Percentiles rank a stretch among this genome's conserved stretches.
Evolutionary conservation across 1,284 basidiomycete genomes (phyloP).

Genomic region (Athelia sp.): DNA sequence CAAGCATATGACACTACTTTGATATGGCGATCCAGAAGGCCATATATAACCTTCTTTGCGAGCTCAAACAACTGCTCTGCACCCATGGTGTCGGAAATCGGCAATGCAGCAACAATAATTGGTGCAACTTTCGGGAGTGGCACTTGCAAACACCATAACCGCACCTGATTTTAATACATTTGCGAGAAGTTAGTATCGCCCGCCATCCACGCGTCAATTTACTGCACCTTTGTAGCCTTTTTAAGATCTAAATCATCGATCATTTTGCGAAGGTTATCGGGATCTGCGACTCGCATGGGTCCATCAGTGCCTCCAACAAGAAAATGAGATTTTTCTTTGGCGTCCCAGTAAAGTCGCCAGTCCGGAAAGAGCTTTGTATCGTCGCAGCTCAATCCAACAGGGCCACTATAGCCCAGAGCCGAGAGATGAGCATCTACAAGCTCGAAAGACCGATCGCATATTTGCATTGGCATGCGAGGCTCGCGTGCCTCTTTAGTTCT

Average conservation of each 20-base stretch:
- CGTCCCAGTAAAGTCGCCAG: constrained; percentile 3
- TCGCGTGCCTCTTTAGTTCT: constrained; percentile 2
- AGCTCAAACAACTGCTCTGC: constrained; percentile 8
- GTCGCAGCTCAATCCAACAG: constrained; percentile 1
- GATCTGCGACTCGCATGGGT: constrained; percentile 13
- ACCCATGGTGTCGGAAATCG: constrained; percentile 12
- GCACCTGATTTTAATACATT: constrained; percentile 10
- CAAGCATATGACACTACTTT: constrained; percentile 5
- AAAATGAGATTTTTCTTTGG: constrained; percentile 7
- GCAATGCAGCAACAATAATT: constrained; percentile 15
- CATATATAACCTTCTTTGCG: constrained; percentile 4
- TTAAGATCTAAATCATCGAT: constrained; percentile 2
- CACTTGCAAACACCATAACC: constrained; percentile 17
- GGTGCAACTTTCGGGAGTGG: constrained; percentile 17
- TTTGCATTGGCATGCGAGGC: constrained; percentile 17
- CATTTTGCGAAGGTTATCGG: constrained; percentile 6
- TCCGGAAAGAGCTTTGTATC: constrained; percentile 6
- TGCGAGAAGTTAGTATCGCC: neutral
- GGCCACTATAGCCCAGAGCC: constrained; percentile 14
- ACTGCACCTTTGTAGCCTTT: constrained; percentile 16
- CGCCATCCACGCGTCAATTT: neutral
- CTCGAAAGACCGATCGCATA: constrained; percentile 14
- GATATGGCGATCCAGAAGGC: constrained; percentile 5
- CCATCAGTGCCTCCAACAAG: constrained; percentile 12
- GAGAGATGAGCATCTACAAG: constrained; percentile 9